A percentile compares a stretch with the other conserved stretches of the same genome.
Evolutionary conservation across 768 basidiomycete species (phyloP).

Genomic region (Pleurotus tuber-regium): DNA sequence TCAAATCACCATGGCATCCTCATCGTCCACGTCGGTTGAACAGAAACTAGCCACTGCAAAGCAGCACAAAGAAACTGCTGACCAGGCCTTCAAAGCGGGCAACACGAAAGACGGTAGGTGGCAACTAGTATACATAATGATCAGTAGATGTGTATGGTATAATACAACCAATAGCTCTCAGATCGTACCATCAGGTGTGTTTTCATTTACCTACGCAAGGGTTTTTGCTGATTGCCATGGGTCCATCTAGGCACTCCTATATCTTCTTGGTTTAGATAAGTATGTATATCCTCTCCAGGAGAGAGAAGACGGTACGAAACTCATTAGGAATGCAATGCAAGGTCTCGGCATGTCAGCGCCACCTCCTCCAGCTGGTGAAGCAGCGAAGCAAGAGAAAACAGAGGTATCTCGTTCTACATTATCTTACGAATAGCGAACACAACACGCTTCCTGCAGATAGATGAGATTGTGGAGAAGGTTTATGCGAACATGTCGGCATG

Average conservation of each 20-base stretch:
- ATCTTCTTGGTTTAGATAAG: slow-evolving; percentile 77
- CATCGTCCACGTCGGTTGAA: slow-evolving; percentile 19
- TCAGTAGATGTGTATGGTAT: slow-evolving; percentile 7
- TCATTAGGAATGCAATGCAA: slow-evolving; percentile 50
- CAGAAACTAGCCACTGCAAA: slow-evolving; percentile 60
- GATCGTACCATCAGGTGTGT: slow-evolving; percentile 68
- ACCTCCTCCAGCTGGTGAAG: slow-evolving; percentile 23
- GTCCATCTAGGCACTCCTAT: slow-evolving; percentile 58
- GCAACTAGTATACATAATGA: not conserved
- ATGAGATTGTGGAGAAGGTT: slow-evolving; percentile 75
- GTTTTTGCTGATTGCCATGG: slow-evolving; percentile 14
- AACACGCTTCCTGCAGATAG: too few relatives aligned
- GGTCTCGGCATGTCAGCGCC: slow-evolving; percentile 43
- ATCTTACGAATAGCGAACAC: too few relatives aligned
- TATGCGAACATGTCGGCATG: slow-evolving; percentile 86
- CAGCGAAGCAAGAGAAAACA: slow-evolving; percentile 54
- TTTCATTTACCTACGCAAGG: not conserved
- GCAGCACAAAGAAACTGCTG: slow-evolving; percentile 64
- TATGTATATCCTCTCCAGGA: slow-evolving; percentile 28
- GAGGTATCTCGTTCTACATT: too few relatives aligned
- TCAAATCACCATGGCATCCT: slow-evolving; percentile 2
- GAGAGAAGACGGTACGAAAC: slow-evolving; percentile 1
- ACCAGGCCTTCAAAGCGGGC: slow-evolving; percentile 68
- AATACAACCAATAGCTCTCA: slow-evolving; percentile 46
- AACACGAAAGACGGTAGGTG: slow-evolving; percentile 56